A percentile compares a stretch with the other conserved stretches of the same genome.
These are phyloP conservation scores for Fusarium tupiense DNA, from an alignment of 2,329 filamentous ascomycete genomes.

Conservation along the genomic window DNA sequence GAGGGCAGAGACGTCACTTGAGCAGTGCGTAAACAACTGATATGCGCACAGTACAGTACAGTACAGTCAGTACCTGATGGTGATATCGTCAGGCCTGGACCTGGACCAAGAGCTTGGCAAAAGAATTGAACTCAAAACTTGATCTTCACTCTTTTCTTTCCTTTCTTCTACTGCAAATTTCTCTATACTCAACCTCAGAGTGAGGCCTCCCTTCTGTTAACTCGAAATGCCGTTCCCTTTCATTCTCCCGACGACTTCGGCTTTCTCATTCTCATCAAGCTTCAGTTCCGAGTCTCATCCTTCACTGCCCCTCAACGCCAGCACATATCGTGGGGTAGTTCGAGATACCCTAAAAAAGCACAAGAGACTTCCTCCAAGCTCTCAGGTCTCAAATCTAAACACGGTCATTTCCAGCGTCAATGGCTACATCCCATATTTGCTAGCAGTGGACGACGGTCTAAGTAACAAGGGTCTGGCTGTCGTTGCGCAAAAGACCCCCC, in stretches of 20 bases:
- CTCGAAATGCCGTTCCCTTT: slow-evolving; percentile 87
- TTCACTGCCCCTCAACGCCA: slow-evolving; percentile 83
- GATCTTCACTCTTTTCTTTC: not conserved
- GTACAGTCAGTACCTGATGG: not conserved
- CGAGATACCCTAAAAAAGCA: slow-evolving; percentile 87
- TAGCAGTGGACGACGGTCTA: slow-evolving; percentile 80
- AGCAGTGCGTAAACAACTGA: not conserved
- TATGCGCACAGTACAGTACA: slow-evolving; percentile 28
- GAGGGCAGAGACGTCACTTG: slow-evolving; percentile 17
- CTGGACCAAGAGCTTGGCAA: slow-evolving; percentile 35
- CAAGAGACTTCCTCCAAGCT: slow-evolving; percentile 80
- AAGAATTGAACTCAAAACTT: slow-evolving; percentile 7
- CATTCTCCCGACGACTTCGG: slow-evolving; percentile 86
- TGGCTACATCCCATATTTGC: slow-evolving; percentile 84
- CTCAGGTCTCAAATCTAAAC: slow-evolving; percentile 76
- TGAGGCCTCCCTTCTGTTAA: not conserved
- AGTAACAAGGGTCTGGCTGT: slow-evolving; percentile 54
- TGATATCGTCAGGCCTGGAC: slow-evolving; percentile 31
- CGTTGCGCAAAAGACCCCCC: slow-evolving; percentile 68
- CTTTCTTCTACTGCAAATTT: not conserved
- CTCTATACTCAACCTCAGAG: not conserved
- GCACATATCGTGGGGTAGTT: slow-evolving; percentile 84
- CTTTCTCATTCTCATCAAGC: slow-evolving; percentile 81
- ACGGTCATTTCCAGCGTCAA: slow-evolving; percentile 75
- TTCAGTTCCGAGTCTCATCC: slow-evolving; percentile 86